Base-by-base conservation (phyloP, 2,329 filamentous ascomycete species). In the Ophiobolus disseminans region DNA sequence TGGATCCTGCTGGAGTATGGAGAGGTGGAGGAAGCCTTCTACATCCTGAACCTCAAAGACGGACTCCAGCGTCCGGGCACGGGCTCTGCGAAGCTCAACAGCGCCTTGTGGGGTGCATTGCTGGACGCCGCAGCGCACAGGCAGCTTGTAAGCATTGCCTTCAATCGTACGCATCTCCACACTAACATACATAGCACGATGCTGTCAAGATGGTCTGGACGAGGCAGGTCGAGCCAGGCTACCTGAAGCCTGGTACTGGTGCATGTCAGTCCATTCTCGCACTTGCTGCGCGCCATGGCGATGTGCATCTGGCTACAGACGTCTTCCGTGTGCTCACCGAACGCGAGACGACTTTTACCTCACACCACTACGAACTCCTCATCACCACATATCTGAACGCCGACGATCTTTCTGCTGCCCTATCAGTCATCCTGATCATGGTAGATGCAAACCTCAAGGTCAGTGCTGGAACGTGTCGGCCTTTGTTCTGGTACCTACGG, bases 311-410 rank as follows among this genome's bases (percentile, higher is more conserved):
- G 8, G 89, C 88, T 1, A 86, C 85, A 5, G 83, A 87, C 22
- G 88, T 89, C 22, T 84, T 96, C 53, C 80, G 85, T 19, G 74
- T 86, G 42, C 79, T 93, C 14, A 80, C 81, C 4, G 76, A 81
- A 7, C 80, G 85, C 19, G 79, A 79, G 11, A 80, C 82, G 1
- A 78, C 81, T 31, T 78, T 91, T 28, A 77, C 80, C 7, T 73
- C 81, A 5, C 80, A 88, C 53, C 90, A 97, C 67, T 96, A 94
- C 72, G 91, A 95, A 69, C 81, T 87, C 21, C 80, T 97, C 21
- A 77, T 92, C 5, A 85, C 90, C 48, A 82, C 88, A 3, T 90
- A 95, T 65, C 78, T 85, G 9, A 70, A 72, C 13, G 75, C 77
- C 3, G 78, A 80, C 2, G 85, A 94, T 55, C 64, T 93, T 6